These are phyloP conservation scores for Russula vinacea DNA, from an alignment of 768 basidiomycete genomes.

Conservation along the genomic window DNA sequence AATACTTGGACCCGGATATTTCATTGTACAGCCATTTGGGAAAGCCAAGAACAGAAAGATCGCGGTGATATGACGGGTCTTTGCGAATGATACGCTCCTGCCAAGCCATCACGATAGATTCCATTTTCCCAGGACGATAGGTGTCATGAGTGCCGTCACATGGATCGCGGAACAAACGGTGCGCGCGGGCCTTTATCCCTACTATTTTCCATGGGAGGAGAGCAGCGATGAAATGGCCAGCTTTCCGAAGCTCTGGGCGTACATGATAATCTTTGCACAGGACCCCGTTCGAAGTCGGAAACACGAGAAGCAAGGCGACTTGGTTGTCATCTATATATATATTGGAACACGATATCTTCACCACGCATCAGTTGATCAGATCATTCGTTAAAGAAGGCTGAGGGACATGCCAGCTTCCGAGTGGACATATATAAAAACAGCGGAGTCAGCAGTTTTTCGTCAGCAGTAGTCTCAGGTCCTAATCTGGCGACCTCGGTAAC, in stretches of 20 bases:
- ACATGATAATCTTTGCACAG: constrained; percentile 45
- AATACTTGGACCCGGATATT: constrained; percentile 16
- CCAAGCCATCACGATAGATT: constrained; percentile 1
- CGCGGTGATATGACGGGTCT: constrained; percentile 24
- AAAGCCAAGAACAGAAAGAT: constrained; percentile 22
- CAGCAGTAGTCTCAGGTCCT: constrained; percentile 41
- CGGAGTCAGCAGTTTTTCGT: constrained; percentile 41
- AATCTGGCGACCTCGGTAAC: constrained; percentile 55
- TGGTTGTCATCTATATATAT: constrained; percentile 46
- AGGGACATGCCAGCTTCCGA: constrained; percentile 29
- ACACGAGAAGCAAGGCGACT: constrained; percentile 56
- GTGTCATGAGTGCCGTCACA: constrained; percentile 13
- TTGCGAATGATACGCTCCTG: constrained; percentile 12
- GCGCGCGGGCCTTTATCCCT: constrained; percentile 35
- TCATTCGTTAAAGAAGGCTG: background rate
- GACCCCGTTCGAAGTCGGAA: constrained; percentile 40
- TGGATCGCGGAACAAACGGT: constrained; percentile 15
- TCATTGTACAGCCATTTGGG: constrained; percentile 25
- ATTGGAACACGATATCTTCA: constrained; percentile 39
- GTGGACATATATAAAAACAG: constrained; percentile 54
- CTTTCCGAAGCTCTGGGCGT: constrained; percentile 38
- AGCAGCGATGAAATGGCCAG: constrained; percentile 41
- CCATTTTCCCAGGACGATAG: constrained; percentile 2
- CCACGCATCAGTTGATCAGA: constrained; percentile 19
- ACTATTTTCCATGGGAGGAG: constrained; percentile 50